Conservation (phyloP, 306 rosid genomes). For the Cucumis melo region DNA sequence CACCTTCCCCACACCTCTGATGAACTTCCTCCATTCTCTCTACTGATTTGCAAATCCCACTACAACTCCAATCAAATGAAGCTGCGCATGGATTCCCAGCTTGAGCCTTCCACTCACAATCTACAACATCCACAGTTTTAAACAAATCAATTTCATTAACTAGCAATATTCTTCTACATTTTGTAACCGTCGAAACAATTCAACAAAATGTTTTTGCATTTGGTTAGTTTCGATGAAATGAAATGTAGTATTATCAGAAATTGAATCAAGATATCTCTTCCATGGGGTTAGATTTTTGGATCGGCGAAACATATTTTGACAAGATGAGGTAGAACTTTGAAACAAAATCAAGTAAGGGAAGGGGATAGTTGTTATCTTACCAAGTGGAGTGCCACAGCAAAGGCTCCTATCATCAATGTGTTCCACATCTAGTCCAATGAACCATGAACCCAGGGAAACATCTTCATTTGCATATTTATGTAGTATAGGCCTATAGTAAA, state of each 20-base stretch:
- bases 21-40: slow-evolving; percentile 57
- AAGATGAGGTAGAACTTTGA: background rate
- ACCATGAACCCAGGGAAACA: slow-evolving; percentile 57
- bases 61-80: slow-evolving; percentile 55
- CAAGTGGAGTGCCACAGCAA: slow-evolving; percentile 45
- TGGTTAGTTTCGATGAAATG: background rate
- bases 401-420: slow-evolving; percentile 48
- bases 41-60: slow-evolving; percentile 54
- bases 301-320: background rate
- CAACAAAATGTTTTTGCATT: background rate
- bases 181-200: background rate
- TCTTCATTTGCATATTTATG: slow-evolving; percentile 52
- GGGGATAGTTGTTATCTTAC: slow-evolving; percentile 12
- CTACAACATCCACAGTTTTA: slow-evolving; percentile 10
- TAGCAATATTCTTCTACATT: too few species aligned
- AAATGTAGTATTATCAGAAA: background rate
- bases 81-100: slow-evolving; percentile 52
- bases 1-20: slow-evolving; percentile 47
- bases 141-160: background rate
- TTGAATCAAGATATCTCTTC: background rate
- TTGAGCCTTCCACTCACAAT: slow-evolving; percentile 53
- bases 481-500: slow-evolving; percentile 29
- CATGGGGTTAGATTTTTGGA: background rate
- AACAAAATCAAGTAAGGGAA: background rate
- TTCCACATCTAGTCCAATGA: slow-evolving; percentile 50